These are phyloP conservation scores for Fusarium subtropicale DNA, from an alignment of 2,329 filamentous ascomycete species.

Conservation along the genomic window DNA sequence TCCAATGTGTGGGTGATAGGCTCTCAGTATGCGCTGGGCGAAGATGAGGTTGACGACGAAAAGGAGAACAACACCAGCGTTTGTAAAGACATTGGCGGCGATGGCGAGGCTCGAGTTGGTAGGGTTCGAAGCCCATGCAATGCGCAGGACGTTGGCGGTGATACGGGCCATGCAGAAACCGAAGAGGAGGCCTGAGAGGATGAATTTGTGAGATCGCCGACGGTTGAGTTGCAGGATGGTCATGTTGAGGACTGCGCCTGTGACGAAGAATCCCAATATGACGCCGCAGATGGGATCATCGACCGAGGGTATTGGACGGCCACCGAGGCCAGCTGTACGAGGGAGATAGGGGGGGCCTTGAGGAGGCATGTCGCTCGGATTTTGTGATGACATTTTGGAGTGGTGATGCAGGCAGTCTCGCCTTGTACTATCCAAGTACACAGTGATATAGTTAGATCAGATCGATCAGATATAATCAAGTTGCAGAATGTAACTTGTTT, in stretches of 20 bases:
- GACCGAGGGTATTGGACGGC: constrained; percentile 65
- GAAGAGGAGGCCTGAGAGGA: constrained; percentile 68
- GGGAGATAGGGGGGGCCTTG: constrained; percentile 56
- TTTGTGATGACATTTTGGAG: constrained; percentile 34
- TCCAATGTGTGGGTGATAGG: constrained; percentile 76
- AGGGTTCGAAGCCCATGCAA: constrained; percentile 63
- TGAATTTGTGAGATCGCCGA: constrained; percentile 66
- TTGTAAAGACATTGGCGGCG: constrained; percentile 76
- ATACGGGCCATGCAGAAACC: constrained; percentile 69
- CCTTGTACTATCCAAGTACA: background rate
- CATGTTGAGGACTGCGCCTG: constrained; percentile 68
- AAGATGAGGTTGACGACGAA: constrained; percentile 85
- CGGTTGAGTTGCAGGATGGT: constrained; percentile 65
- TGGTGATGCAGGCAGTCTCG: background rate
- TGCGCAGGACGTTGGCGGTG: constrained; percentile 62
- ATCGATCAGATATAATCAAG: background rate
- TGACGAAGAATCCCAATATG: constrained; percentile 69
- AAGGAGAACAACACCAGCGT: constrained; percentile 78
- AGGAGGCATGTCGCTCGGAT: constrained; percentile 19
- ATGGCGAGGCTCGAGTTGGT: constrained; percentile 59
- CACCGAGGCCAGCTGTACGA: constrained; percentile 64
- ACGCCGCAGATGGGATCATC: constrained; percentile 75
- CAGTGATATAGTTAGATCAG: background rate
- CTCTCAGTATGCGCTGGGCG: constrained; percentile 78
- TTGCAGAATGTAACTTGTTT: background rate